These are phyloP conservation scores for Botrytis tulipae DNA, from an alignment of 2,329 filamentous ascomycete species.

Conservation along the genomic window DNA sequence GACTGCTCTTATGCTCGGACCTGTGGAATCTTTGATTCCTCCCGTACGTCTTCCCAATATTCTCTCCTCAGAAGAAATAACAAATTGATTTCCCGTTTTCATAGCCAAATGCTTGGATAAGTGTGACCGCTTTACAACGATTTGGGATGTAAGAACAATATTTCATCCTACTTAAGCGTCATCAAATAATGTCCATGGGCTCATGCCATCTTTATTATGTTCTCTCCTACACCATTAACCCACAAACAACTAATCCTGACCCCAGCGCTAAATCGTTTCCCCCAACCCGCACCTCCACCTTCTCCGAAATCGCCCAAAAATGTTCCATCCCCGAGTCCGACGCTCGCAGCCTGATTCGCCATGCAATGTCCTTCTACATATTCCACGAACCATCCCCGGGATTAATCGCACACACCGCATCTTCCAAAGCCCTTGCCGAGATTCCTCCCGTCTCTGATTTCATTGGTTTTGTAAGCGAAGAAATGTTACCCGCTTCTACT, in stretches of 20 bases:
- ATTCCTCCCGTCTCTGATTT: conserved; percentile 4
- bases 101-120: conserved; percentile 5
- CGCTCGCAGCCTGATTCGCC: conserved; percentile 44
- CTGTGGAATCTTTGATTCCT: background rate
- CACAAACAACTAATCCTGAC: background rate
- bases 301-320: background rate
- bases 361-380: conserved; percentile 55
- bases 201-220: background rate
- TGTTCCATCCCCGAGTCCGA: background rate
- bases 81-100: background rate
- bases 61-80: background rate
- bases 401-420: conserved; percentile 21
- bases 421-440: conserved; percentile 11
- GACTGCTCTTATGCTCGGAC: conserved; percentile 1
- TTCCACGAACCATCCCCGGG: conserved; percentile 23
- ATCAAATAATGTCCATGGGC: background rate
- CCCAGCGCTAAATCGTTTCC: no score
- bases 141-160: background rate
- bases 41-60: background rate
- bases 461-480: conserved; percentile 10
- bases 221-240: background rate
- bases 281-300: background rate
- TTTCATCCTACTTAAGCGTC: background rate
- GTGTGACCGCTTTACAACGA: background rate
- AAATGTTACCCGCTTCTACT: conserved; percentile 17